phyloP scores from a whole-genome alignment of 768 basidiomycete species.

The Dentipellis sp. region DNA sequence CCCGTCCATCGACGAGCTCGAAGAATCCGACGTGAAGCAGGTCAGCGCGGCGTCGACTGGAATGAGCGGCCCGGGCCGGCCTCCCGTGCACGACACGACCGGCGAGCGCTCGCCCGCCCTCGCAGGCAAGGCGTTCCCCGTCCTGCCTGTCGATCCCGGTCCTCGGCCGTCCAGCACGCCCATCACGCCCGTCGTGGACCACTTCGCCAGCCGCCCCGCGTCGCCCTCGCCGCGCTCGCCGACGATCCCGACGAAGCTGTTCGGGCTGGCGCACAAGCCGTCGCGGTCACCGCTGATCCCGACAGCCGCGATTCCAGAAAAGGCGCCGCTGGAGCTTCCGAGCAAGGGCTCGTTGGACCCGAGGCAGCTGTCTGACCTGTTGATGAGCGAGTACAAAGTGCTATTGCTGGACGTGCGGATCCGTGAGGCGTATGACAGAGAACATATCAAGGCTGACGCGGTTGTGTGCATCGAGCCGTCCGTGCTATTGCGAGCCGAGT shows the following conservation, averaged over 20 bases:
- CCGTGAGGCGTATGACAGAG: slow-evolving; percentile 65
- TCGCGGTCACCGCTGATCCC: slow-evolving; percentile 29
- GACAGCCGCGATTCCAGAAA: slow-evolving; percentile 18
- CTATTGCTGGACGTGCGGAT: slow-evolving; percentile 80
- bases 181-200: slow-evolving; percentile 45
- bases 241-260: slow-evolving; percentile 28
- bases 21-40: slow-evolving; percentile 40
- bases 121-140: slow-evolving; percentile 27
- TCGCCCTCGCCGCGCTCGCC: slow-evolving; percentile 28
- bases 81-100: slow-evolving; percentile 18
- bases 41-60: slow-evolving; percentile 43
- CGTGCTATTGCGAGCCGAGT: slow-evolving; percentile 63
- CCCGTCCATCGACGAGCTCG: slow-evolving; percentile 69
- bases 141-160: slow-evolving; percentile 34
- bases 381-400: slow-evolving; percentile 50
- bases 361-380: slow-evolving; percentile 21
- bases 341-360: slow-evolving; percentile 21
- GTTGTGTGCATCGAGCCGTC: slow-evolving; percentile 82
- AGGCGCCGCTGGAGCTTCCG: slow-evolving; percentile 16
- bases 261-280: slow-evolving; percentile 28
- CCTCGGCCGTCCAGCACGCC: slow-evolving; percentile 66
- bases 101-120: slow-evolving; percentile 5
- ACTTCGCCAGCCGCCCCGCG: slow-evolving; percentile 53
- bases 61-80: slow-evolving; percentile 17
- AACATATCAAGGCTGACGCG: slow-evolving; percentile 58